Base-by-base conservation (phyloP, 306 rosid species). In the Morella rubra region DNA sequence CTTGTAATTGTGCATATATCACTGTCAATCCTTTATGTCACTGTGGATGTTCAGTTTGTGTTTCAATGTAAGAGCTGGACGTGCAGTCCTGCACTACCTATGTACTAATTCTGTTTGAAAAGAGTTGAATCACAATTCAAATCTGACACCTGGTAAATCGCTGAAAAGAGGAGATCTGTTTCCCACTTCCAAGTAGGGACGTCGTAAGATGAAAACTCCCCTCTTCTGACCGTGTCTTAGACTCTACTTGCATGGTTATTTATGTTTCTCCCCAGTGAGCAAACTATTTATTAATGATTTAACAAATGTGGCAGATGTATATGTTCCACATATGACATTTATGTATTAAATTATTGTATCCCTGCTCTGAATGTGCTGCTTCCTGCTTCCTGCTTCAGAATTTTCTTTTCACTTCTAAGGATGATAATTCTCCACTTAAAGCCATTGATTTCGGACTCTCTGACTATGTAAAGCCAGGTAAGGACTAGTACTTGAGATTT, bases 401-500 rank as follows among this genome's bases (percentile, higher is more conserved):
- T 85, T 91, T 91, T 81, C 97, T 91, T 81, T 91, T 81, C 73
- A 81, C 86, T 66, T 75, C 93, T 56, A 84, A 79, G 73, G 97
- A 89, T 59, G 93, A 91, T 50, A 84, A 74, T 61, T 83, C 93
- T 32, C 73, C 77, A 1, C 64, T 91, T 67, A 91, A 91, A 75
- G 97, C 89, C 62, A 91, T 91, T 74, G 97, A 91, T 80, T 89
- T 91, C 40, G 97, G 97, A 73, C 89, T 91, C 62, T 91, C 97
- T 32, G 97, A 91, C 83, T 91, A 89, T 72, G 97, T 91, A 70
- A 91, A 91, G 84, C 97, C 97, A 86, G 97, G 97, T 89, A 18
- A 20, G 80, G 56, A 70, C 70, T 79, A 50, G 66, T 73, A 46
- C 27, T 59, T 41, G 20, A 44, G 32, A 77, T 77, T 19, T 76